Conservation (phyloP, 768 basidiomycete genomes). For the Russula abietina region DNA sequence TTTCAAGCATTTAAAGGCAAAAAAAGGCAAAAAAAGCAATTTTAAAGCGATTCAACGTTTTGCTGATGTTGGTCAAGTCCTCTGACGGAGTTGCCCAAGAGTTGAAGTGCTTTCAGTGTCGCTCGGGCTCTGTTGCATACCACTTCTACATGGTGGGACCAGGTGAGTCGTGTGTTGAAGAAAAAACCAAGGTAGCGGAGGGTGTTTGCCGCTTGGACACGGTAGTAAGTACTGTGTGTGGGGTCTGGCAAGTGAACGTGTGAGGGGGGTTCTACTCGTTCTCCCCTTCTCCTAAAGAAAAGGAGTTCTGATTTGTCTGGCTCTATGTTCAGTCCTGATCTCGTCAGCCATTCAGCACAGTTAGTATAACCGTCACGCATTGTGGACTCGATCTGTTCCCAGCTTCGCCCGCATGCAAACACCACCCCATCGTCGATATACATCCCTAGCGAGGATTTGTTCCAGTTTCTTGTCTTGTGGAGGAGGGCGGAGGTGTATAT, state of each 20-base stretch:
- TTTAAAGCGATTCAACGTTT: no score
- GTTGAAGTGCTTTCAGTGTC: not conserved
- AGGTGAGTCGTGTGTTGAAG: not conserved
- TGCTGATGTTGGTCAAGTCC: not conserved
- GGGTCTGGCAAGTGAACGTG: not conserved
- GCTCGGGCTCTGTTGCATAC: no score
- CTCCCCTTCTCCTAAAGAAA: not conserved
- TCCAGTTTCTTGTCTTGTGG: no score
- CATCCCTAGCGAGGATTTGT: no score
- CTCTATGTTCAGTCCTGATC: not conserved
- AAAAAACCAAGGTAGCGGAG: not conserved
- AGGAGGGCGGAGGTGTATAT: not conserved
- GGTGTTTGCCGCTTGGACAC: not conserved
- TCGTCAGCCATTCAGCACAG: not conserved
- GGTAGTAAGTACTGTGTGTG: not conserved
- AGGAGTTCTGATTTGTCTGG: not conserved
- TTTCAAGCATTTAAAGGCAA: no score
- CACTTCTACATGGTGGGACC: not conserved
- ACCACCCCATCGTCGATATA: not conserved
- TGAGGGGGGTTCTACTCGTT: not conserved
- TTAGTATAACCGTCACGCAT: not conserved
- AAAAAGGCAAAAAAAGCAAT: no score
- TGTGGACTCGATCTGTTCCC: not conserved
- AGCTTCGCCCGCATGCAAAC: not conserved
- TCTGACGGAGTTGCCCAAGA: not conserved